Evolutionary conservation across 768 basidiomycete genomes (phyloP).

Genomic region (Rhizopogon salebrosus): DNA sequence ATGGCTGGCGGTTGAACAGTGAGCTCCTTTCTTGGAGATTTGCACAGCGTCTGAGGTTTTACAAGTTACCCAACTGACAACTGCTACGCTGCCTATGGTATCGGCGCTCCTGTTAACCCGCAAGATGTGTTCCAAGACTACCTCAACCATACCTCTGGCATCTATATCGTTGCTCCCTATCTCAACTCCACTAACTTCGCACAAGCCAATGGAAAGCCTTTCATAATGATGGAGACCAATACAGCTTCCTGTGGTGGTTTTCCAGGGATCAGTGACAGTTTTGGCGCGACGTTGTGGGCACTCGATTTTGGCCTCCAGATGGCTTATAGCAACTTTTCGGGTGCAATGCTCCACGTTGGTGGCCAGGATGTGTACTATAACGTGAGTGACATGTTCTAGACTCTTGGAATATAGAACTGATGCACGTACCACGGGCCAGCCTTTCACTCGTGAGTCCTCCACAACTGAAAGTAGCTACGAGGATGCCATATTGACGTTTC

Average conservation of each 20-base stretch:
- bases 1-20: constrained; percentile 38
- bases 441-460: constrained; percentile 40
- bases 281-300: constrained; percentile 47
- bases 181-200: constrained; percentile 29
- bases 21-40: constrained; percentile 1
- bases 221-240: constrained; percentile 53
- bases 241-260: constrained; percentile 53
- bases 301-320: constrained; percentile 46
- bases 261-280: constrained; percentile 44
- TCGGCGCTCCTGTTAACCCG: constrained; percentile 23
- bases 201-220: constrained; percentile 29
- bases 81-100: constrained; percentile 21
- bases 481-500: background rate
- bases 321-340: constrained; percentile 43
- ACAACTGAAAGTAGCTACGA: background rate
- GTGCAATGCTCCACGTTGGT: constrained; percentile 42
- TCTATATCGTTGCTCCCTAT: constrained; percentile 32
- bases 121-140: constrained; percentile 38
- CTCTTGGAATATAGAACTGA: background rate
- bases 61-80: constrained; percentile 33
- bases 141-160: constrained; percentile 38
- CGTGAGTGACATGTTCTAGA: constrained; percentile 26
- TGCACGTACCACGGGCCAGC: constrained; percentile 21
- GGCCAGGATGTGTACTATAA: constrained; percentile 49
- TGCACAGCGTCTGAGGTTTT: constrained; percentile 8